These are phyloP conservation scores for Phytophthora crassamura DNA, from an alignment of 352 stramenopile species.

Conservation along the genomic window DNA sequence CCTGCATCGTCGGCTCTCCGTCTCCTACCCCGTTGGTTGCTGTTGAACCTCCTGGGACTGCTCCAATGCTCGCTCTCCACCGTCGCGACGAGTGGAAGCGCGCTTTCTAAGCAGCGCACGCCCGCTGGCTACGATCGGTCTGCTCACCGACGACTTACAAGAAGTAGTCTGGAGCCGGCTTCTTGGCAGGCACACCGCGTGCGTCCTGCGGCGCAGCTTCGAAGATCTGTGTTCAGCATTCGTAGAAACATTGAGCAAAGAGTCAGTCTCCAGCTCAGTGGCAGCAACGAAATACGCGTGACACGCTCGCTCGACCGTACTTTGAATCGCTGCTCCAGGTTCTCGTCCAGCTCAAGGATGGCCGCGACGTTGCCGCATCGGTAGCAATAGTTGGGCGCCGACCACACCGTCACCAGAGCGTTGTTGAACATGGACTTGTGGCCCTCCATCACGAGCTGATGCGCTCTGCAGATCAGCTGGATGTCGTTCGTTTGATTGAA, in stretches of 20 bases:
- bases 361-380: conserved; percentile 98
- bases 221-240: conserved; percentile 90
- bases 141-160: conserved; percentile 76
- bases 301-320: conserved; percentile 33
- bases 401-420: conserved; percentile 98
- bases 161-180: conserved; percentile 99
- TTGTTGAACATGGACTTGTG: conserved; percentile 98
- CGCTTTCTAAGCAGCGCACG: conserved; percentile 43
- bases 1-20: conserved; percentile 17
- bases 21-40: conserved; percentile 7
- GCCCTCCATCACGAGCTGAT: conserved; percentile 96
- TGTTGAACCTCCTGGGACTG: conserved; percentile 26
- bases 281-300: not conserved
- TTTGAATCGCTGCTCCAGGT: conserved; percentile 91
- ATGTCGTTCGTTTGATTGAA: conserved; percentile 99
- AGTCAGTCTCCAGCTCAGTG: conserved; percentile 20
- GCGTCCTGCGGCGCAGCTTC: conserved; percentile 97
- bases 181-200: conserved; percentile 97
- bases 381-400: conserved; percentile 99
- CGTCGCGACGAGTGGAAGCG: conserved; percentile 34
- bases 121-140: conserved; percentile 36
- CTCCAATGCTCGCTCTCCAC: conserved; percentile 23
- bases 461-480: conserved; percentile 97
- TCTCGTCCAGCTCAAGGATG: conserved; percentile 99
- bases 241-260: conserved; percentile 14